phyloP scores from a whole-genome alignment of 768 basidiomycete species.

The Kondoa malvinella region DNA sequence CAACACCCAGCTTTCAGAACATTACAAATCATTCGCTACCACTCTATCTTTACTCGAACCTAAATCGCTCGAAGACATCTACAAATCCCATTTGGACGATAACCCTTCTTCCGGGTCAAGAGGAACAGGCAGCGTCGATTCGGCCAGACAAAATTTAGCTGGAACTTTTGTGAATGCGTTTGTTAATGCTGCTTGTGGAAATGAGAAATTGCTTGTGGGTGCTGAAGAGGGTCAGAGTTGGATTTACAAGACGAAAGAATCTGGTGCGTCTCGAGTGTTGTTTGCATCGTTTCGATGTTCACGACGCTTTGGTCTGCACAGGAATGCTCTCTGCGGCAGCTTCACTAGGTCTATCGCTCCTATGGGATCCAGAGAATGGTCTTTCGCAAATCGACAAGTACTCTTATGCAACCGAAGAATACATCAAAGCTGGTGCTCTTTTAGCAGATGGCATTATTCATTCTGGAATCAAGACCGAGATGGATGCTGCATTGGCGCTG shows the following conservation, averaged over 20 bases:
- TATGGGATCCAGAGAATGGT: conserved; percentile 94
- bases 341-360: conserved; percentile 71
- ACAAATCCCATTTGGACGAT: conserved; percentile 78
- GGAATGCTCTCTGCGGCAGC: conserved; percentile 95
- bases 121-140: conserved; percentile 55
- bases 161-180: conserved; percentile 98
- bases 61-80: conserved; percentile 87
- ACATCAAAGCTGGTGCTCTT: conserved; percentile 93
- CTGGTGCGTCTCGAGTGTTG: conserved; percentile 41
- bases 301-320: conserved; percentile 31
- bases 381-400: conserved; percentile 92
- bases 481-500: conserved; percentile 78
- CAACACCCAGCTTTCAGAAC: conserved; percentile 63
- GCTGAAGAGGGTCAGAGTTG: conserved; percentile 92
- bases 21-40: conserved; percentile 82
- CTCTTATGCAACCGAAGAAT: conserved; percentile 85
- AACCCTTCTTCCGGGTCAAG: conserved; percentile 44
- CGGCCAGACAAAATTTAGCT: conserved; percentile 81
- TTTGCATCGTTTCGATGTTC: background rate
- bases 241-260: conserved; percentile 99
- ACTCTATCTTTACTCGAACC: conserved; percentile 78
- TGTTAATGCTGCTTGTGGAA: conserved; percentile 94
- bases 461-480: conserved; percentile 72
- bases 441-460: conserved; percentile 88
- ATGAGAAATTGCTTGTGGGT: conserved; percentile 94